These are phyloP conservation scores for Amauroascus verrucosus DNA, from an alignment of 2,329 filamentous ascomycete genomes.

Conservation along the genomic window DNA sequence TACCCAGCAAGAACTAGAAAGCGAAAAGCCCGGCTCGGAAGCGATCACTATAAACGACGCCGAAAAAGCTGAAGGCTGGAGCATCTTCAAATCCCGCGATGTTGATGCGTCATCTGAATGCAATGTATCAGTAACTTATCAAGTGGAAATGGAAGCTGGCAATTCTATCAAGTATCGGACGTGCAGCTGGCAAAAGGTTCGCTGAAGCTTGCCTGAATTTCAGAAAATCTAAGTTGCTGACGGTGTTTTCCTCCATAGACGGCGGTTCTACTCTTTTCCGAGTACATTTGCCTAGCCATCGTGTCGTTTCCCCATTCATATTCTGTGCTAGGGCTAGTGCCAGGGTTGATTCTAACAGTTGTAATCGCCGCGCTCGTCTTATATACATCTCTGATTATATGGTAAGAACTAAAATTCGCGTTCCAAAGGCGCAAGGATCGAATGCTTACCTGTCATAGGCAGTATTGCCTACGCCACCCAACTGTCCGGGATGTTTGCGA, in stretches of 20 bases:
- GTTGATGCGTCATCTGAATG: neutral
- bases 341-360: constrained; percentile 71
- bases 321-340: constrained; percentile 73
- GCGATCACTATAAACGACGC: neutral
- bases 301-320: constrained; percentile 97
- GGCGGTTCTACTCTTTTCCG: constrained; percentile 78
- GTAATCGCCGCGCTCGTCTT: constrained; percentile 68
- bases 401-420: constrained; percentile 35
- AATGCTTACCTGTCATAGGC: constrained; percentile 46
- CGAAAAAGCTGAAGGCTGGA: neutral
- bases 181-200: constrained; percentile 82
- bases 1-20: neutral
- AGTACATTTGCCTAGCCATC: constrained; percentile 87
- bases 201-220: constrained; percentile 13
- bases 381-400: constrained; percentile 65
- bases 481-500: constrained; percentile 90
- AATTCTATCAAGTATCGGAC: constrained; percentile 84
- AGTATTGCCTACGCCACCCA: constrained; percentile 82
- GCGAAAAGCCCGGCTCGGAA: neutral
- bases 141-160: constrained; percentile 65
- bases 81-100: neutral
- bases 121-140: constrained; percentile 42
- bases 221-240: neutral
- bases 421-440: constrained; percentile 15
- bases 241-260: constrained; percentile 41